These are phyloP conservation scores for Aspergillus steynii DNA, from an alignment of 495 filamentous ascomycete genomes.

Conservation along the genomic window DNA sequence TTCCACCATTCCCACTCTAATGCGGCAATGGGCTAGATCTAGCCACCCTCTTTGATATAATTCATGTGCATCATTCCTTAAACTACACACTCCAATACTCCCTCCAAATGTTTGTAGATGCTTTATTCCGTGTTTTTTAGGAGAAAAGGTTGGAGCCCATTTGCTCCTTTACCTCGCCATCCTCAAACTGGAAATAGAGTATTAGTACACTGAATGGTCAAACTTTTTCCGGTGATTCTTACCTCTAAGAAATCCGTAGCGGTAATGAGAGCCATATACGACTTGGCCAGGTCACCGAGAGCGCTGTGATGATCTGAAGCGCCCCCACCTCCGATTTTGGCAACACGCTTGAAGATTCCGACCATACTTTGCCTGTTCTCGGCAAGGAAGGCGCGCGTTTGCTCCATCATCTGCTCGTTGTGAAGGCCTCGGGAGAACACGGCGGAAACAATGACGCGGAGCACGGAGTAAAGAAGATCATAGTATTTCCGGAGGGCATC, in stretches of 20 bases:
- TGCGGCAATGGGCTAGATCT: not conserved
- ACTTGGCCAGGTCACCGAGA: slow-evolving; percentile 57
- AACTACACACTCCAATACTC: slow-evolving; percentile 14
- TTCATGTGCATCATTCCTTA: slow-evolving; percentile 19
- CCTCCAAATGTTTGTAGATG: not conserved
- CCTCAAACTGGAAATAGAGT: slow-evolving; percentile 36
- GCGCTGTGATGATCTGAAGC: slow-evolving; percentile 38
- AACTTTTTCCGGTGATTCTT: slow-evolving; percentile 21
- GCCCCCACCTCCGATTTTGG: slow-evolving; percentile 65
- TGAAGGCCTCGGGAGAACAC: slow-evolving; percentile 77
- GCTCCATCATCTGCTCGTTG: slow-evolving; percentile 72
- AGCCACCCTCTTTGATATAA: not conserved
- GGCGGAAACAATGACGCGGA: slow-evolving; percentile 77
- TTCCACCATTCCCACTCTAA: not conserved
- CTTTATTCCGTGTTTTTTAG: slow-evolving; percentile 24
- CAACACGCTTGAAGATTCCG: slow-evolving; percentile 87
- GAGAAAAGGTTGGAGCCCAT: slow-evolving; percentile 38
- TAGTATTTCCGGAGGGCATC: slow-evolving; percentile 79
- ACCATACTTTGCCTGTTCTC: slow-evolving; percentile 80
- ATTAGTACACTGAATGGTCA: not conserved
- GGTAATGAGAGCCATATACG: slow-evolving; percentile 58
- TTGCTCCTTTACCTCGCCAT: slow-evolving; percentile 38
- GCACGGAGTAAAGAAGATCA: slow-evolving; percentile 73
- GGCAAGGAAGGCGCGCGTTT: slow-evolving; percentile 71
- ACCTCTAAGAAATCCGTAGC: slow-evolving; percentile 65